phyloP scores from a whole-genome alignment of 2,329 filamentous ascomycete genomes.

The Fusarium nelsonii region DNA sequence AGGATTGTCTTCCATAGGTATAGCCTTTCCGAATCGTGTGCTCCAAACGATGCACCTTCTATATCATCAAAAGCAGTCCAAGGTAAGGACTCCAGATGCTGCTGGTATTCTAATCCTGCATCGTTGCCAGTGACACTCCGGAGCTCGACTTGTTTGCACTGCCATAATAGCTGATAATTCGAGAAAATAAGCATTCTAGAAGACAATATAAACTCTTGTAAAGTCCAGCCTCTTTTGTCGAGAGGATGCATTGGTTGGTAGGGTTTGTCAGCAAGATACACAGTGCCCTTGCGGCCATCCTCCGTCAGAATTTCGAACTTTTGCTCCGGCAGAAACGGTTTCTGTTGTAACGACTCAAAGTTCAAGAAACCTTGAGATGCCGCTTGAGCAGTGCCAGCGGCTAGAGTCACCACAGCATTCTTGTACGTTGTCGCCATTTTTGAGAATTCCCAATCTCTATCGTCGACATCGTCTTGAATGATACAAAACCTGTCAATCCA shows the following conservation, averaged over 20 bases:
- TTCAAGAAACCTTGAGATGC: background rate
- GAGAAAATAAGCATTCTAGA: slow-evolving; percentile 16
- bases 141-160: background rate
- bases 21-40: background rate
- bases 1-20: background rate
- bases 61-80: background rate
- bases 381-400: background rate
- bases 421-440: background rate
- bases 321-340: fast-evolving
- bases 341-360: fast-evolving
- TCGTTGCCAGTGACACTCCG: background rate
- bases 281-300: fast-evolving
- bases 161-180: background rate
- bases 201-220: background rate
- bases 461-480: background rate
- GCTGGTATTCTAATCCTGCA: fast-evolving
- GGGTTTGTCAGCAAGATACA: fast-evolving
- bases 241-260: background rate
- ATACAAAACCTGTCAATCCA: slow-evolving; percentile 18
- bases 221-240: background rate
- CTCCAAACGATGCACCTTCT: background rate
- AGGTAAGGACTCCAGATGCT: background rate
- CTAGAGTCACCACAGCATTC: background rate
- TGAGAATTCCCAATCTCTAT: background rate
- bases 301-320: background rate